These are phyloP conservation scores for Boeremia exigua DNA, from an alignment of 2,329 filamentous ascomycete species.

Conservation along the genomic window DNA sequence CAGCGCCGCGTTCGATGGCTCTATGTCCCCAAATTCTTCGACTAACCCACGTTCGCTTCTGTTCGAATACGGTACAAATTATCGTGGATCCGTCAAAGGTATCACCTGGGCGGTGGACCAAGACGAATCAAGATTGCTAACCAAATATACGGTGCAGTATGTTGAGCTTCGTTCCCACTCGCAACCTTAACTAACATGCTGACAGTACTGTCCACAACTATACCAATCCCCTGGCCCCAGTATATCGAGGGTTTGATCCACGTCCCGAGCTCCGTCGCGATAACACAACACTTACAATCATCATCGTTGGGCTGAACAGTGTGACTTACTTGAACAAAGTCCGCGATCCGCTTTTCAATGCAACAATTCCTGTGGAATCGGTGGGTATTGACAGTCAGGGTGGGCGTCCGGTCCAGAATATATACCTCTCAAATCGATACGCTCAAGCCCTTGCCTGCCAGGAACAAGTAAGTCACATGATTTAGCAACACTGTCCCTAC, in stretches of 20 bases:
- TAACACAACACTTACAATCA: neutral
- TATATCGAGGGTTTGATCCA: neutral
- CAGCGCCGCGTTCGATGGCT: too few species aligned
- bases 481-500: too few species aligned
- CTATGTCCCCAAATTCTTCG: neutral
- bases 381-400: neutral
- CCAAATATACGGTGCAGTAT: constrained; percentile 2
- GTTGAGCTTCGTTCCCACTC: too few species aligned
- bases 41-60: neutral
- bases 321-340: neutral
- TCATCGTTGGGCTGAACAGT: neutral
- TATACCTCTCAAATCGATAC: constrained; percentile 3
- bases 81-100: neutral
- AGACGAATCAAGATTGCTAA: neutral
- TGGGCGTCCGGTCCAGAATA: constrained; percentile 1
- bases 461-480: constrained; percentile 3
- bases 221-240: neutral
- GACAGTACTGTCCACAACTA: constrained; percentile 7
- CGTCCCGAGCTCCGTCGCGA: constrained; percentile 1
- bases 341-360: constrained; percentile 9
- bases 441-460: constrained; percentile 3
- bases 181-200: too few species aligned
- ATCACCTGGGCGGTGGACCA: neutral
- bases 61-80: constrained; percentile 5
- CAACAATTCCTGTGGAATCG: neutral